Conservation (phyloP, 1,284 basidiomycete genomes). For the Marasmius oreades region DNA sequence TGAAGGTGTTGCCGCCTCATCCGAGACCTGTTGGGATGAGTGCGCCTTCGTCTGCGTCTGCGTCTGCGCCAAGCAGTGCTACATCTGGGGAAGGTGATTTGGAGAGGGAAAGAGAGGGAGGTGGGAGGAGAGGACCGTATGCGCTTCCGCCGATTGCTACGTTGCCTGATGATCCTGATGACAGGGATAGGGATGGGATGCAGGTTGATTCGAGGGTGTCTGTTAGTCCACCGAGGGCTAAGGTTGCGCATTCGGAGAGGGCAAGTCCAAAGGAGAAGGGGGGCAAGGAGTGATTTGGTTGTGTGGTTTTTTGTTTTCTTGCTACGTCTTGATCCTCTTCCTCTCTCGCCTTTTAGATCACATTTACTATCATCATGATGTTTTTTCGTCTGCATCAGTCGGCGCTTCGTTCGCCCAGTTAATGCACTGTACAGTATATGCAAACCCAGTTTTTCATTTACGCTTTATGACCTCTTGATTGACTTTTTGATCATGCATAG, state of each 20-base stretch:
- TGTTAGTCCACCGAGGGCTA: slow-evolving; percentile 44
- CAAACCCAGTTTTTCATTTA: too few relatives aligned
- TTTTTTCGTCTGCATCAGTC: too few relatives aligned
- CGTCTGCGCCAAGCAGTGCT: slow-evolving; percentile 21
- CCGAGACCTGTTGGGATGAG: slow-evolving; percentile 61
- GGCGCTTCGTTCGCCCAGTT: too few relatives aligned
- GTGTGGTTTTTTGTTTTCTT: background rate
- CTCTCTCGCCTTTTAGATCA: background rate
- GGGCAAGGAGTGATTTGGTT: background rate
- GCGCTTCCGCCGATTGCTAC: slow-evolving; percentile 13
- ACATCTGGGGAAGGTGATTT: background rate
- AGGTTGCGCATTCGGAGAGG: slow-evolving; percentile 37
- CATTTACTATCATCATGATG: too few relatives aligned
- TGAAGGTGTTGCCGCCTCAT: slow-evolving; percentile 55
- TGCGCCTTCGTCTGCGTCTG: too few relatives aligned
- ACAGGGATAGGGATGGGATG: slow-evolving; percentile 29
- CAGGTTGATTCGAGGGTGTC: slow-evolving; percentile 44
- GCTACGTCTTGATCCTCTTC: background rate
- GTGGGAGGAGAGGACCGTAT: background rate
- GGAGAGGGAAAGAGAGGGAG: background rate
- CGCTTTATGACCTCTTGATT: too few relatives aligned
- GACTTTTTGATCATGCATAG: too few relatives aligned
- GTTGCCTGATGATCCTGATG: slow-evolving; percentile 20
- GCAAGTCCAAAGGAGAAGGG: background rate
- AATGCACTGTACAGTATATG: too few relatives aligned